Evolutionary conservation across 495 filamentous ascomycete species (phyloP), one percentile per base, ranked within the genome.

Genomic region (Hypoxylon lienhwacheense): DNA sequence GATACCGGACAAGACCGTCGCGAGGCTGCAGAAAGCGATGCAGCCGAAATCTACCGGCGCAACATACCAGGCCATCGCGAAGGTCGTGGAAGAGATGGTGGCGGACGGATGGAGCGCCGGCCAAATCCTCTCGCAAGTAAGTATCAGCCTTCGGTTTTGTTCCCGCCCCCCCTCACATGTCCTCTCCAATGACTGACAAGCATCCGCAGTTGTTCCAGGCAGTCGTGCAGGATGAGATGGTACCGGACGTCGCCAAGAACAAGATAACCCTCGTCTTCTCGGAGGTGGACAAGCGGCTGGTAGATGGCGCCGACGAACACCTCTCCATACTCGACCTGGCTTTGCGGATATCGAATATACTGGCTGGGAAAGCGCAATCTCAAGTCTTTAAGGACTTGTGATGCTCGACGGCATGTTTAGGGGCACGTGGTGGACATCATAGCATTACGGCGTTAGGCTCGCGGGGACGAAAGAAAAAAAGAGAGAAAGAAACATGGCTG

Each of bases 81-180:
- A 81, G 59, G 83, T 87, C 14, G 85, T 97, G 5, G 86, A 87
- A 61, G 86, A 95, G 66, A 83, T 97, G 77, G 86, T 97, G 51
- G 92, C 93, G 10, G 93, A 99, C 73, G 93, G 93, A 16, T 99
- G 93, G 95, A 96, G 90, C 72, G 93, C 92, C n/a, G 84, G 85
- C 12, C 93, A 97, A 73, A 77, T 95, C 14, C 75, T 97, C 35
- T 67, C 78, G 5, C 91, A 91, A 79, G 86, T 89, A 68, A 68
- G 74, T n/a, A n/a, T n/a, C n/a, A n/a, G n/a, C n/a, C n/a, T n/a
- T n/a, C n/a, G n/a, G n/a, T 67, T 42, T 7, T n/a, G 19, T 47
- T 28, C 39, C 1, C 3, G 15, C 2, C 29, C 32, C 7, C 6
- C n/a, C 7, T 6, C 5, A 6, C 0, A 14, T 16, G 4, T 31